Base-by-base conservation (phyloP, 768 basidiomycete species). In the Hortiboletus campestris region DNA sequence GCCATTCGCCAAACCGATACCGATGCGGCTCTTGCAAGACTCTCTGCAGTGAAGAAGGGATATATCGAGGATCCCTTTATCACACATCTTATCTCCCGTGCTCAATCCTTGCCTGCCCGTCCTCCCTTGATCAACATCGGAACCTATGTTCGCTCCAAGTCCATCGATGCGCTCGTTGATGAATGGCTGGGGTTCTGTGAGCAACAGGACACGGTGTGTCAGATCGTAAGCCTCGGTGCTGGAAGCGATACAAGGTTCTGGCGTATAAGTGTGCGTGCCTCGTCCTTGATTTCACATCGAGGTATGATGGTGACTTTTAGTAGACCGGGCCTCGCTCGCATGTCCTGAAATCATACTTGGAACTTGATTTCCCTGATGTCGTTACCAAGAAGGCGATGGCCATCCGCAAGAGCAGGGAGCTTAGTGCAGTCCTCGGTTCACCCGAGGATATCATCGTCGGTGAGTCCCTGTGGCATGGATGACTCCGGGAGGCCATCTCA, bases 221-320 rank as follows among this genome's bases (percentile, higher is more conserved):
- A 98, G 77, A 86, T 98, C 51, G 82, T 98, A n/a, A 96, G 91
- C 71, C 71, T 98, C 31, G 97, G 97, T 0, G 89, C 95, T 2
- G 97, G 97, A 22, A 98, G 92, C 63, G 97, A 99, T 74, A 94
- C 94, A 3, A 77, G 97, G 50, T 98, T 91, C 69, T 99, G 96
- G 94, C 79, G 94, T 53, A 75, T 96, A 63, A 81, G 79, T 75
- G 93, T 92, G 74, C 74, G 89, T 55, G 41, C 40, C 43, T 51
- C 20, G n/a, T 25, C 44, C 46, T 49, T 38, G 34, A 22, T 51
- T 20, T 36, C 13, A 38, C 31, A 19, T 41, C 51, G 60, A 63
- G 19, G 63, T 12, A 56, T 50, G 43, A 52, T 43, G 6, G 6
- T 40, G 36, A 56, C 54, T 25, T 29, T 20, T n/a, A 57, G 56